phyloP scores from a whole-genome alignment of 2,329 filamentous ascomycete species.

The Zymoseptoria crescenta region DNA sequence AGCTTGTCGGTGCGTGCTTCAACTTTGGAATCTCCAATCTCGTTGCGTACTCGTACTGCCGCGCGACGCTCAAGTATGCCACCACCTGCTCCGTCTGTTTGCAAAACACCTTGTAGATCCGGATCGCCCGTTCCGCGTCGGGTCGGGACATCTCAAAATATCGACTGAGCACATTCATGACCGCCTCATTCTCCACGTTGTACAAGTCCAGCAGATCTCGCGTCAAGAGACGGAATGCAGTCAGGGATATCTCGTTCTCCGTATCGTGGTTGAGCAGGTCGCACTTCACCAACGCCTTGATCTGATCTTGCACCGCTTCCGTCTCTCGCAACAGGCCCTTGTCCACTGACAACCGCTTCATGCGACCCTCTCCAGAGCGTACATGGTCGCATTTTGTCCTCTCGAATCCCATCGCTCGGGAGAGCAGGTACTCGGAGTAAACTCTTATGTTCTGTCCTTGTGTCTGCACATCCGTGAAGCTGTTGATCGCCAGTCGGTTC shows the following conservation, averaged over 20 bases:
- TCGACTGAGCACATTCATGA: slow-evolving; percentile 92
- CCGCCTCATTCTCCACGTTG: slow-evolving; percentile 90
- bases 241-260: slow-evolving; percentile 94
- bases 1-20: slow-evolving; percentile 89
- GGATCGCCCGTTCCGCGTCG: slow-evolving; percentile 84
- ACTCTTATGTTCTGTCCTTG: slow-evolving; percentile 91
- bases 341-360: slow-evolving; percentile 80
- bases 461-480: slow-evolving; percentile 88
- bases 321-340: slow-evolving; percentile 90
- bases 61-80: slow-evolving; percentile 75
- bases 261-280: slow-evolving; percentile 81
- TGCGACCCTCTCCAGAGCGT: slow-evolving; percentile 66
- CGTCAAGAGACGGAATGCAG: slow-evolving; percentile 84
- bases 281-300: slow-evolving; percentile 77
- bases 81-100: slow-evolving; percentile 90
- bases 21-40: slow-evolving; percentile 91
- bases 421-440: slow-evolving; percentile 79
- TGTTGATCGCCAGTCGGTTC: slow-evolving; percentile 76
- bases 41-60: slow-evolving; percentile 86
- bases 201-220: slow-evolving; percentile 84
- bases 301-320: slow-evolving; percentile 80
- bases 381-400: slow-evolving; percentile 89
- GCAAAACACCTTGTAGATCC: slow-evolving; percentile 86
- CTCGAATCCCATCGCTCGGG: slow-evolving; percentile 72
- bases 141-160: slow-evolving; percentile 97